phyloP scores from a whole-genome alignment of 1,139 yeast genomes.

The Suhomyces bokatorum region DNA sequence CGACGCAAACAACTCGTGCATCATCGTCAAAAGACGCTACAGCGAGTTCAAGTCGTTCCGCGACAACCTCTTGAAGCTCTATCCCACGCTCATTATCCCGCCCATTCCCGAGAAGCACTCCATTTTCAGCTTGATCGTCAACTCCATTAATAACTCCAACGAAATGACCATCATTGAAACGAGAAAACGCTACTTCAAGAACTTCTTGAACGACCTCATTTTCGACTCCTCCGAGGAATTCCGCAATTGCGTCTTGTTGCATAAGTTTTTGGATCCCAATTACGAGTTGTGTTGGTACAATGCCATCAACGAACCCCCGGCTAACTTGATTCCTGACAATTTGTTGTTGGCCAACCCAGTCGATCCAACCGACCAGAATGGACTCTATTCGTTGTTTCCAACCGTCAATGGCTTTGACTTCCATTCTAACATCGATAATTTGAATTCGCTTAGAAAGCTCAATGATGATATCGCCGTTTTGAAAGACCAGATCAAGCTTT shows the following conservation, averaged over 20 bases:
- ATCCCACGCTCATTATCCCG: conserved; percentile 54
- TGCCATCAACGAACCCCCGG: conserved; percentile 50
- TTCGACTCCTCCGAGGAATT: conserved; percentile 29
- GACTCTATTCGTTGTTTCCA: conserved; percentile 45
- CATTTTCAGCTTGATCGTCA: conserved; percentile 41
- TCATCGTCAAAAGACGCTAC: conserved; percentile 50
- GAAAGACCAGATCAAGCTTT: conserved; percentile 36
- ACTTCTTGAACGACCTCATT: conserved; percentile 39
- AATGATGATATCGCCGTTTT: conserved; percentile 40
- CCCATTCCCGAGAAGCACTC: conserved; percentile 64
- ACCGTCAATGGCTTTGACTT: conserved; percentile 39
- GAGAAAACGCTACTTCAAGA: conserved; percentile 41
- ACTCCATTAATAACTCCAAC: conserved; percentile 39
- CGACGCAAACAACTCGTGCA: conserved; percentile 14
- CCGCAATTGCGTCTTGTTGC: conserved; percentile 34
- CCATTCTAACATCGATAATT: conserved; percentile 32
- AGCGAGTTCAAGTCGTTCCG: conserved; percentile 57
- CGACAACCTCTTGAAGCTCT: conserved; percentile 43
- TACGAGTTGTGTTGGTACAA: conserved; percentile 50
- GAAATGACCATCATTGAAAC: conserved; percentile 43
- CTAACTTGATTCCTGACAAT: conserved; percentile 40
- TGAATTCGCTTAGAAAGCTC: conserved; percentile 34
- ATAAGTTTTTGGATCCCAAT: conserved; percentile 50
- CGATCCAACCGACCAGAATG: conserved; percentile 49
- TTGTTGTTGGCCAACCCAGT: conserved; percentile 45